Base-by-base conservation (phyloP, 2,329 filamentous ascomycete species). In the Phialophora tarda region DNA sequence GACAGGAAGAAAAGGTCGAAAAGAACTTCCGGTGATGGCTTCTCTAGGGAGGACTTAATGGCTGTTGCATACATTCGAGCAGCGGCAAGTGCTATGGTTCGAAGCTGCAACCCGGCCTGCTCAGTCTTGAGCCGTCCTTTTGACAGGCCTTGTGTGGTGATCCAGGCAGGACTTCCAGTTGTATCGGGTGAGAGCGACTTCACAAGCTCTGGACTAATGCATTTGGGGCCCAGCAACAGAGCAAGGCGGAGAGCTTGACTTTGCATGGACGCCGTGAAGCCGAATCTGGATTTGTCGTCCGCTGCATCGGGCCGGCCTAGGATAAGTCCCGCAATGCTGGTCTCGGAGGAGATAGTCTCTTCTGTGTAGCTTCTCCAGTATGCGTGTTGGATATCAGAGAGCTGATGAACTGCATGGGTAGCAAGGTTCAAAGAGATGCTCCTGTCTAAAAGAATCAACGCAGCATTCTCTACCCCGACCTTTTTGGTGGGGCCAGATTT, bases 71-170 rank as follows among this genome's bases (percentile, higher is more conserved):
- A 69, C 28, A 73, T 51, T 56, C 69, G 72, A 11, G 68, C 59
- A 12, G 82, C 66, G 2, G 73, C 77, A 63, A 79, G 80, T 1
- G 81, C 79, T 5, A 82, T 73, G 1, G 79, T 70, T 63, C 82
- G 78, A n/a, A 83, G 72, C 65, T 83, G 80, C 23, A 78, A 69
- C 12, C 78, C 78, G 28, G 78, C 78, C 64, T 80, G 80, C 44
- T 80, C 79, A 28, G 73, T 73, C 3, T 74, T 64, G 5, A 82
- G 62, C n/a, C 65, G 70, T 4, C 76, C 75, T 2, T 73, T 69
- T n/a, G 80, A 74, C 14, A 78, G 60, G 2, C 79, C 80, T 23
- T 72, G 72, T 57, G 77, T 38, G 47, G 81, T 80, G 2, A 82
- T 64, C 53, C 66, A 69, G 6, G 73, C 70, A 7, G 78, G 76